Evolutionary conservation across 306 rosid species (phyloP).

Genomic region (Herpetospermum pedunculosum): DNA sequence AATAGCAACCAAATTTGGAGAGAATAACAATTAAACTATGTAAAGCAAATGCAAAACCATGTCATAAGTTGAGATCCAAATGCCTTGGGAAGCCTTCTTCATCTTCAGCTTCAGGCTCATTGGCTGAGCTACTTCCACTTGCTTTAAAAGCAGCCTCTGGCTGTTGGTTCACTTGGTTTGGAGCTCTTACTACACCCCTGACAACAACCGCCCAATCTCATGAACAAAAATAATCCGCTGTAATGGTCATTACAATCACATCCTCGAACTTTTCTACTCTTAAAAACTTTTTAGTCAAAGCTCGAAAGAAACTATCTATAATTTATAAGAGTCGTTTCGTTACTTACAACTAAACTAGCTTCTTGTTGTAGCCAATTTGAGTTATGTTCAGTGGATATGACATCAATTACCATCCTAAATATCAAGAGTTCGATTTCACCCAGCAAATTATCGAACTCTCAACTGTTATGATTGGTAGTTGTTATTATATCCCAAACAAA

Average conservation of each 20-base stretch:
- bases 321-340: too few relatives aligned
- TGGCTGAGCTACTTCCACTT: constrained; percentile 2
- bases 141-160: not conserved
- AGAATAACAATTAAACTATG: not conserved
- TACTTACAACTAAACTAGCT: too few relatives aligned
- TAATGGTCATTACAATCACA: not conserved
- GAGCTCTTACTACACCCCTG: constrained; percentile 57
- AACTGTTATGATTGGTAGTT: too few relatives aligned
- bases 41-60: not conserved
- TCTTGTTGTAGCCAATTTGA: too few relatives aligned
- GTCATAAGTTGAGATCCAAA: constrained; percentile 6
- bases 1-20: not conserved
- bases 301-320: too few relatives aligned
- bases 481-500: not conserved
- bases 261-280: not conserved
- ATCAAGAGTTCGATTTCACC: too few relatives aligned
- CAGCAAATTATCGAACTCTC: too few relatives aligned
- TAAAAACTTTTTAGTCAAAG: too few relatives aligned
- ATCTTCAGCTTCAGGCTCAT: not conserved
- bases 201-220: not conserved
- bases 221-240: not conserved
- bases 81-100: not conserved
- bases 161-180: constrained; percentile 37
- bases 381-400: too few relatives aligned
- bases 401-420: too few relatives aligned